A percentile compares a stretch with the other conserved stretches of the same genome.
These are phyloP conservation scores for Aureobasidium sp. DNA, from an alignment of 2,329 filamentous ascomycete genomes.

Conservation along the genomic window DNA sequence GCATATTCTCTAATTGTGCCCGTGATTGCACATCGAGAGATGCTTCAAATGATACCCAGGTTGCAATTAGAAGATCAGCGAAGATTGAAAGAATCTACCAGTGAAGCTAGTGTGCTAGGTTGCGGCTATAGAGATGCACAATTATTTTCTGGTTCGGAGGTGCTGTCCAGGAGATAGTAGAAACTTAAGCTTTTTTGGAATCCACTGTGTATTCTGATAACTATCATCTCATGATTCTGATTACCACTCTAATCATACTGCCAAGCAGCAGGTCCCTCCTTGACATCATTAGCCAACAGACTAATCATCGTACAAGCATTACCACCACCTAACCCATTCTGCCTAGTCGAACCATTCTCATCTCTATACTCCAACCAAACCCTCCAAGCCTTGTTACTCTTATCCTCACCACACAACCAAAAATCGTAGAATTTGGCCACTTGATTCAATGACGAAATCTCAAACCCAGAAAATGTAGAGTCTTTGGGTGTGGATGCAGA, in stretches of 20 bases:
- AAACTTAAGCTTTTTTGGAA: too few species aligned
- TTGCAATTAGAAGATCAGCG: too few species aligned
- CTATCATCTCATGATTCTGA: too few species aligned
- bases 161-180: too few species aligned
- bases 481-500: slow-evolving; percentile 30
- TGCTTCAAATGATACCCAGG: too few species aligned
- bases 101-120: too few species aligned
- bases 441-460: slow-evolving; percentile 12
- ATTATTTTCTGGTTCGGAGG: too few species aligned
- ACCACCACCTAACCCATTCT: slow-evolving; percentile 25
- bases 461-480: slow-evolving; percentile 31
- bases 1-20: too few species aligned
- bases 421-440: slow-evolving; percentile 25
- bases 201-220: too few species aligned
- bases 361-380: slow-evolving; percentile 17
- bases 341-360: slow-evolving; percentile 25
- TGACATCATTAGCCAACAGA: slow-evolving; percentile 26
- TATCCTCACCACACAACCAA: slow-evolving; percentile 26
- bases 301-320: slow-evolving; percentile 28
- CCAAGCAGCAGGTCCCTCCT: slow-evolving; percentile 26
- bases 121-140: too few species aligned
- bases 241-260: slow-evolving; percentile 28
- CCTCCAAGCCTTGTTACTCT: slow-evolving; percentile 26
- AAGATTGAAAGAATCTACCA: too few species aligned
- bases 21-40: too few species aligned